These are phyloP conservation scores for Penicillium odoratum DNA, from an alignment of 495 filamentous ascomycete genomes.

Conservation along the genomic window DNA sequence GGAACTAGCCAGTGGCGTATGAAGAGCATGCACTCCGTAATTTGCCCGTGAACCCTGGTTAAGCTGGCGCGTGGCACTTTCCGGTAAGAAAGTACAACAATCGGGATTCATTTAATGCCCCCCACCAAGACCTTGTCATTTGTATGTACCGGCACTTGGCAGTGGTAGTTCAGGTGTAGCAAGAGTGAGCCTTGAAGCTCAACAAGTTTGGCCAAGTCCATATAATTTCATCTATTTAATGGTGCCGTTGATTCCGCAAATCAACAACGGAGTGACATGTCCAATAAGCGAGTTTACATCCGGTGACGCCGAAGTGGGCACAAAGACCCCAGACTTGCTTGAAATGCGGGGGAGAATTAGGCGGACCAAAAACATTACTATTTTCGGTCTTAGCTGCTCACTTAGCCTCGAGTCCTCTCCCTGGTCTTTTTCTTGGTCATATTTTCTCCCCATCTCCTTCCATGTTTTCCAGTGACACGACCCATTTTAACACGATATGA, in stretches of 20 bases:
- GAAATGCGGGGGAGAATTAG: constrained; percentile 29
- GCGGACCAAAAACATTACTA: constrained; percentile 20
- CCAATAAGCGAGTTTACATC: constrained; percentile 18
- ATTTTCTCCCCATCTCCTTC: constrained; percentile 1
- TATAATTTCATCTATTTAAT: background rate
- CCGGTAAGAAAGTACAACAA: constrained; percentile 9
- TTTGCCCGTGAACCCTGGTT: constrained; percentile 19
- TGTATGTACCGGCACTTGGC: background rate
- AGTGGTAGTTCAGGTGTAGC: background rate
- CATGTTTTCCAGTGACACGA: background rate
- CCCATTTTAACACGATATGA: background rate
- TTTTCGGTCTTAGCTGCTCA: constrained; percentile 12
- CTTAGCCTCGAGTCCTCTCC: constrained; percentile 9
- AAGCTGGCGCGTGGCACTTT: constrained; percentile 20
- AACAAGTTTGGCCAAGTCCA: background rate
- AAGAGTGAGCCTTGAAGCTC: background rate
- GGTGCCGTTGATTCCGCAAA: background rate
- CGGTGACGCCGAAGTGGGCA: constrained; percentile 14
- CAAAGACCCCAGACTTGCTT: constrained; percentile 3
- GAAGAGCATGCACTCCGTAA: constrained; percentile 16
- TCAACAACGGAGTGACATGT: background rate
- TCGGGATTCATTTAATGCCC: constrained; percentile 5
- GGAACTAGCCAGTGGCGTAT: constrained; percentile 16
- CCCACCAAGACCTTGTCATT: background rate
- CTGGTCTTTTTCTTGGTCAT: background rate